Evolutionary conservation across 306 rosid species (phyloP), one percentile per base, ranked within the genome.

Genomic region (Prunus campanulata): DNA sequence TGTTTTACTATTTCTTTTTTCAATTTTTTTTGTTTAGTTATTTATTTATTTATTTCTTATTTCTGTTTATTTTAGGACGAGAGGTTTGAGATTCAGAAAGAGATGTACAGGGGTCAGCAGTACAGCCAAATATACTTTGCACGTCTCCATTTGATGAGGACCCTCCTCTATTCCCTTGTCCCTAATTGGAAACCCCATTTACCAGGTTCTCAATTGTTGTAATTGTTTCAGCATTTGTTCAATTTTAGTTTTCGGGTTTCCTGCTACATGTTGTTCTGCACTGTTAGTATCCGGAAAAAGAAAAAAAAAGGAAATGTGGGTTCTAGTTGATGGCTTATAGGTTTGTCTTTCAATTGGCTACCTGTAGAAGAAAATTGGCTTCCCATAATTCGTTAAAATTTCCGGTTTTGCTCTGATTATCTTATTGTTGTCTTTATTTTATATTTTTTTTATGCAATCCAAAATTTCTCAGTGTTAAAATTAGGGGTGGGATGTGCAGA

Each of bases 121-220:
- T 92, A 88, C 86, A 91, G 99, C 77, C 97, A 95, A 32, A 89
- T 95, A 59, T 92, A 95, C 93, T 95, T 86, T 59, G 86, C 83
- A 66, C 92, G 97, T 47, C 99, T 95, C 63, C 96, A 87, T 80
- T 63, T 95, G 85, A 89, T 92, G 97, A 75, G 98, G 74, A 88
- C 93, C 7, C 84, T 95, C 25, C 81, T 95, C 66, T 86, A 85
- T 72, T 89, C 99, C 27, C 91, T 92, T 47, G 85, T 83, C 52
- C 77, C 96, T 10, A 75, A 78, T 24, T 86, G 97, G 98, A 92
- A 91, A 81, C 87, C 97, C 44, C 90, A 86, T 79, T 70, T 86
- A 35, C 89, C 93, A 24, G 97, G 99, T 95, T 79, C 54, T 59
- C 9, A 19, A 2, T 14, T 78, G 39, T 25, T 51, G 42, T 24